Conservation (phyloP, 1,139 yeast species). For the Hemisphaericaspora subhashii region DNA sequence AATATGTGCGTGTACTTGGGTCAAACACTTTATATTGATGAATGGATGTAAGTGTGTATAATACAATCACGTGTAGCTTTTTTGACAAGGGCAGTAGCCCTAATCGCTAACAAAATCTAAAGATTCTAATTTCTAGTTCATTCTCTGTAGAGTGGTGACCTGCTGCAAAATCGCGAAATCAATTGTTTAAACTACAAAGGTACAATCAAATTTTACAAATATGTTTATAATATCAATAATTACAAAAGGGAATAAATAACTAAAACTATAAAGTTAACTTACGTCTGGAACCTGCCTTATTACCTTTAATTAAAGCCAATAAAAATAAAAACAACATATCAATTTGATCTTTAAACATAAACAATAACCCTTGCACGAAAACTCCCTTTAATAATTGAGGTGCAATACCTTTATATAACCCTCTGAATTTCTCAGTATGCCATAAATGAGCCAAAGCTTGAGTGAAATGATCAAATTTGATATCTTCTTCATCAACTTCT, state of each 20-base stretch:
- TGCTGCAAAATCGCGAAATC: too few relatives aligned
- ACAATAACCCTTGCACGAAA: constrained; percentile 79
- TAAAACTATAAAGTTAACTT: constrained; percentile 2
- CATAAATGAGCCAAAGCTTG: constrained; percentile 47
- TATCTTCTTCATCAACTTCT: constrained; percentile 32
- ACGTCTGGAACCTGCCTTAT: constrained; percentile 7
- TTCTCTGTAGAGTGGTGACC: too few relatives aligned
- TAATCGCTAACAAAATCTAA: neutral
- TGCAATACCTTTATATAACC: constrained; percentile 70
- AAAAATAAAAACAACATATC: constrained; percentile 45
- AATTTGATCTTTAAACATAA: constrained; percentile 78
- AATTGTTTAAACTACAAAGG: too few relatives aligned
- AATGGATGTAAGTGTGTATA: constrained; percentile 5
- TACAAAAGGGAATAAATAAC: neutral
- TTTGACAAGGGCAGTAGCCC: constrained; percentile 2
- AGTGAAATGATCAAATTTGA: constrained; percentile 40
- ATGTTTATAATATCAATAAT: neutral
- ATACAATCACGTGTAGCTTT: constrained; percentile 3
- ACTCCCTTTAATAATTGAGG: constrained; percentile 85
- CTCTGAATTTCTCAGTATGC: constrained; percentile 39
- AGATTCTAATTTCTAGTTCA: neutral
- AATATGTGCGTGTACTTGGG: neutral
- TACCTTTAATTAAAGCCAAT: constrained; percentile 33
- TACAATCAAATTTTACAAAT: neutral
- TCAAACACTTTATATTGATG: constrained; percentile 1